These are phyloP conservation scores for Bryum argenteum DNA, from an alignment of 225 moss, liverwort and hornwort genomes.

Conservation along the genomic window DNA sequence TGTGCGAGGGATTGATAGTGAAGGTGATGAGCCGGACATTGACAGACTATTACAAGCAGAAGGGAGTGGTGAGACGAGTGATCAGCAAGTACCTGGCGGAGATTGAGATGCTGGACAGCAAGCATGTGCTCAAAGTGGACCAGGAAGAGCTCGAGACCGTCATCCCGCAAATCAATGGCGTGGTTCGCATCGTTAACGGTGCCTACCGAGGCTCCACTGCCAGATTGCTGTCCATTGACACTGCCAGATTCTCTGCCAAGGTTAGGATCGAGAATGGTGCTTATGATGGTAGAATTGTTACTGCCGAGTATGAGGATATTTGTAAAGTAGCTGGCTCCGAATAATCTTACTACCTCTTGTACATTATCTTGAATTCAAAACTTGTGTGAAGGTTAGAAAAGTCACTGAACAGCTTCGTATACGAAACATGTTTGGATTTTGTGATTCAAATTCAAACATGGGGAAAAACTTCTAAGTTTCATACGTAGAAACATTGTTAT, in stretches of 20 bases:
- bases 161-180: constrained; percentile 74
- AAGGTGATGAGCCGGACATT: constrained; percentile 80
- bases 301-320: constrained; percentile 80
- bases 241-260: constrained; percentile 64
- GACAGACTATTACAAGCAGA: constrained; percentile 84
- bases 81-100: constrained; percentile 79
- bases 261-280: constrained; percentile 75
- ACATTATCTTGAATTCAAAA: constrained; percentile 30
- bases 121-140: constrained; percentile 83
- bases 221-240: constrained; percentile 70
- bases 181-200: constrained; percentile 76
- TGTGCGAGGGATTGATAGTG: constrained; percentile 78
- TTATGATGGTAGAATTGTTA: constrained; percentile 73
- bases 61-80: constrained; percentile 74
- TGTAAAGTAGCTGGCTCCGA: constrained; percentile 59
- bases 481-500: no score
- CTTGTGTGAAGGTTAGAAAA: no score
- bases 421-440: no score
- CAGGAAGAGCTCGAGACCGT: constrained; percentile 89
- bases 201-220: constrained; percentile 77
- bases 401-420: no score
- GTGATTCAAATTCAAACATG: no score
- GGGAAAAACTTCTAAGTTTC: no score
- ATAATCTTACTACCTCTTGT: constrained; percentile 14
- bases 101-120: constrained; percentile 79